Conservation (phyloP, 768 basidiomycete genomes). For the Lentinula sp. region DNA sequence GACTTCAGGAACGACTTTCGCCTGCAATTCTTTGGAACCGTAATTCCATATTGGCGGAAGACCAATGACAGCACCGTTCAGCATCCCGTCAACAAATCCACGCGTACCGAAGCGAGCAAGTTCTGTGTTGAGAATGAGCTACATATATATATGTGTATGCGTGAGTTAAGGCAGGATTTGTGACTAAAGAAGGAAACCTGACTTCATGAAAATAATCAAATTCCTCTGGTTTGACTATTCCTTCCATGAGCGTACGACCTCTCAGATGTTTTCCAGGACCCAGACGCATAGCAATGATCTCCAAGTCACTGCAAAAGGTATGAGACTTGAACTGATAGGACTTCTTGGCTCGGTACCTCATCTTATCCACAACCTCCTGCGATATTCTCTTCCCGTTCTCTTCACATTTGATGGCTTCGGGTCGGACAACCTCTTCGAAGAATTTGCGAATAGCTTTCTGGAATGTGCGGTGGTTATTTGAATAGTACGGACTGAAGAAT, state of each 20-base stretch:
- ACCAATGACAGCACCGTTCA: slow-evolving; percentile 80
- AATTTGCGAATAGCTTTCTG: slow-evolving; percentile 74
- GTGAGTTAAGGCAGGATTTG: background rate
- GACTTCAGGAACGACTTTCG: slow-evolving; percentile 67
- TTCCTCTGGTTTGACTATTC: slow-evolving; percentile 71
- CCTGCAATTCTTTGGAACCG: slow-evolving; percentile 67
- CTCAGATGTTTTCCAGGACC: slow-evolving; percentile 87
- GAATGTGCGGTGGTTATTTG: slow-evolving; percentile 65
- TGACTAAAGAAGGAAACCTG: background rate
- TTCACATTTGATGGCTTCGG: slow-evolving; percentile 76
- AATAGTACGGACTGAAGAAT: slow-evolving; percentile 75
- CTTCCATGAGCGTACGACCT: slow-evolving; percentile 71
- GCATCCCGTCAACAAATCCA: slow-evolving; percentile 83
- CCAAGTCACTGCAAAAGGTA: slow-evolving; percentile 45
- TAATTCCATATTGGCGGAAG: slow-evolving; percentile 88
- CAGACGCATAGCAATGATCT: slow-evolving; percentile 84
- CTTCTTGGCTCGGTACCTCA: slow-evolving; percentile 51
- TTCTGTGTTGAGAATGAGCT: slow-evolving; percentile 81
- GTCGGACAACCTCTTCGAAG: slow-evolving; percentile 65
- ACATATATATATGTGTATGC: background rate
- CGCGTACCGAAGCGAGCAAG: slow-evolving; percentile 78
- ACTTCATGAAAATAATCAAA: slow-evolving; percentile 96
- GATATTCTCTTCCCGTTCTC: slow-evolving; percentile 84
- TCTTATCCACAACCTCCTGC: slow-evolving; percentile 78
- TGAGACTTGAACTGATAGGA: background rate